A percentile compares a stretch with the other conserved stretches of the same genome.
Evolutionary conservation across 768 basidiomycete species (phyloP).

Genomic region (Mycena haematopus): DNA sequence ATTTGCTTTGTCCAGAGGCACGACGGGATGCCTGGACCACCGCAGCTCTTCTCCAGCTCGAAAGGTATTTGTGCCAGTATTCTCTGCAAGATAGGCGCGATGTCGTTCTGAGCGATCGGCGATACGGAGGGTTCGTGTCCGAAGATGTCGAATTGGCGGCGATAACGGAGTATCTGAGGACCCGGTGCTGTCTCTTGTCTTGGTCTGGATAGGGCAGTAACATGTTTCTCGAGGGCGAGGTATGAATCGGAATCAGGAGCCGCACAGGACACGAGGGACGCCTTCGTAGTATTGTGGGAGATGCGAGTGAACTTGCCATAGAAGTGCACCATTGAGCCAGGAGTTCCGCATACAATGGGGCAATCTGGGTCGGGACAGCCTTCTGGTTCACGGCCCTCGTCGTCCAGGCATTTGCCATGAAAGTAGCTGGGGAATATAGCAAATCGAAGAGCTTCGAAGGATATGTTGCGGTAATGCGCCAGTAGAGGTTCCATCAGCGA

Average conservation of each 20-base stretch:
- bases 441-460: constrained; percentile 52
- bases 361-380: constrained; percentile 86
- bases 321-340: constrained; percentile 80
- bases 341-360: constrained; percentile 79
- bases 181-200: background rate
- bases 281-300: constrained; percentile 51
- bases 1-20: constrained; percentile 70
- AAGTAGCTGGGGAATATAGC: constrained; percentile 77
- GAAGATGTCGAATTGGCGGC: constrained; percentile 3
- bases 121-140: constrained; percentile 14
- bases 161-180: constrained; percentile 20
- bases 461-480: constrained; percentile 49
- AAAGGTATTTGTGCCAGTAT: constrained; percentile 43
- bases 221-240: constrained; percentile 5
- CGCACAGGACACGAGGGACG: constrained; percentile 30
- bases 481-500: constrained; percentile 55
- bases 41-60: constrained; percentile 50
- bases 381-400: constrained; percentile 55
- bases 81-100: constrained; percentile 24
- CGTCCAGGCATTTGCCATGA: constrained; percentile 74
- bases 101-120: constrained; percentile 14
- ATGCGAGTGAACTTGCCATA: constrained; percentile 56
- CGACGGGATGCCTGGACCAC: constrained; percentile 47
- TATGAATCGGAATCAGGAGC: constrained; percentile 49
- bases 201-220: background rate